These are phyloP conservation scores for Penstemon davidsonii DNA, from an alignment of 257 asterid species.

Conservation along the genomic window DNA sequence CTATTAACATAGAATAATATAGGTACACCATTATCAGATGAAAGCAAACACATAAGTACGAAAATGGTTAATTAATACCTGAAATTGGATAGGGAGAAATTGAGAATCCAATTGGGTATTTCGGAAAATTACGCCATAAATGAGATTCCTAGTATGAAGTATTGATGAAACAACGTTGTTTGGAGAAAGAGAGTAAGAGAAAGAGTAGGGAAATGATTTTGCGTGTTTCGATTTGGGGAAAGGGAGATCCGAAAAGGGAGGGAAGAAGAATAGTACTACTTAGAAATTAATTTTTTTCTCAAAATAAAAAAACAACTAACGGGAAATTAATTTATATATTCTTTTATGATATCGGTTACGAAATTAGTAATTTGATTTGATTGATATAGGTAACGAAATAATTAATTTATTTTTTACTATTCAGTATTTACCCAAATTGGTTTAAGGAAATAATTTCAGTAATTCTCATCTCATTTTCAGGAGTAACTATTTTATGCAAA, in stretches of 20 bases:
- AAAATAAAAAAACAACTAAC: no score
- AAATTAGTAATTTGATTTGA: no score
- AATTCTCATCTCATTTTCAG: no score
- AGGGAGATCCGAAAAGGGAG: slow-evolving; percentile 51
- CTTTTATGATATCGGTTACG: no score
- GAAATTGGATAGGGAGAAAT: slow-evolving; percentile 23
- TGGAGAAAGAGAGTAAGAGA: slow-evolving; percentile 21
- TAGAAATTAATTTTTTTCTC: no score
- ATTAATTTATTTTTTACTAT: no score
- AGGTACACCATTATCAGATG: background rate
- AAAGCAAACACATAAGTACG: background rate
- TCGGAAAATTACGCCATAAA: slow-evolving; percentile 14
- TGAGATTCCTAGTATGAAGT: slow-evolving; percentile 23
- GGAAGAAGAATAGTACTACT: slow-evolving; percentile 14
- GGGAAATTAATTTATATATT: no score
- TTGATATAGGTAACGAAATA: no score
- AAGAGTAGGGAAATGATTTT: slow-evolving; percentile 25
- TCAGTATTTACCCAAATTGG: no score
- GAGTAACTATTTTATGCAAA: no score
- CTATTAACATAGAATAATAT: background rate
- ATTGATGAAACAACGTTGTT: background rate
- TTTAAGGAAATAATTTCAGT: no score
- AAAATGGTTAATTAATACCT: slow-evolving; percentile 26
- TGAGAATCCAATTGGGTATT: background rate
- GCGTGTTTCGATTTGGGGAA: slow-evolving; percentile 52